Conservation (phyloP, 768 basidiomycete species). For the Termitomyces bulborhizus region DNA sequence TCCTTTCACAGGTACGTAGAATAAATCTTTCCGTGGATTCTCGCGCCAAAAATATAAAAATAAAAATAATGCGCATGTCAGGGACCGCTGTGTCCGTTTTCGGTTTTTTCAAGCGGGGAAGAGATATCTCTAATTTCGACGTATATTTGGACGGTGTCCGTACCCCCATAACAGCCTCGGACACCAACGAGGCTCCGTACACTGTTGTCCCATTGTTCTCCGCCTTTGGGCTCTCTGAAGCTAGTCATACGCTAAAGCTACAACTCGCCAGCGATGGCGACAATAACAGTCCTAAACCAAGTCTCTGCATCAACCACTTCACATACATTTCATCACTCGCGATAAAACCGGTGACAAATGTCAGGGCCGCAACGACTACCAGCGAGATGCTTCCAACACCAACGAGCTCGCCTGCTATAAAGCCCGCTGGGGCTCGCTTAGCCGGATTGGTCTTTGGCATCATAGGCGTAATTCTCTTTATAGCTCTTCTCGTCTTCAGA, state of each 20-base stretch:
- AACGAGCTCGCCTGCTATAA: background rate
- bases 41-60: too few relatives aligned
- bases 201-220: background rate
- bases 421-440: constrained; percentile 3
- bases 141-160: constrained; percentile 1
- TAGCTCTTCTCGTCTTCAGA: constrained; percentile 1
- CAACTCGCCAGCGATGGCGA: background rate
- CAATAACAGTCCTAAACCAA: background rate
- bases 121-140: background rate
- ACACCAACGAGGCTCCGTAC: background rate
- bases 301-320: background rate
- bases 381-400: background rate
- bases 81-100: background rate
- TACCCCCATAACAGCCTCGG: background rate
- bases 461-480: background rate
- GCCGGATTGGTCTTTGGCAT: constrained; percentile 1
- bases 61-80: background rate
- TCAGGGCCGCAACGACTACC: background rate
- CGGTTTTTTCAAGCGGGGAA: background rate
- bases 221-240: background rate
- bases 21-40: background rate
- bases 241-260: background rate
- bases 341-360: background rate
- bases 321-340: background rate
- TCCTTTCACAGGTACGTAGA: background rate